Evolutionary conservation across 371 early-diverging fungal genomes (phyloP), one percentile per base, ranked within the genome.

Genomic region (Rhizopus stolonifer): DNA sequence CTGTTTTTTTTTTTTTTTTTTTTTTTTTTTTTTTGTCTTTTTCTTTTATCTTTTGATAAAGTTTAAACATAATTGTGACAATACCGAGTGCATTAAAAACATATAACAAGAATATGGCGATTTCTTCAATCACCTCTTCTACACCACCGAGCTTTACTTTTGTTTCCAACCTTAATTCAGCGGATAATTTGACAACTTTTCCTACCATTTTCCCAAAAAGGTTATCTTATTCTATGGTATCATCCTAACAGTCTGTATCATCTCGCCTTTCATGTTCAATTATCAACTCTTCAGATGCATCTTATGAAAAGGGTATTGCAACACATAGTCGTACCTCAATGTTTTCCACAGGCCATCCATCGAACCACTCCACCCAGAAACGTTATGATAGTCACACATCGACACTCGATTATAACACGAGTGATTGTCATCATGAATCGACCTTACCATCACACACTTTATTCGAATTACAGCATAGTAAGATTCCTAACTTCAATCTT

Each of bases 71-170:
- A 29, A 11, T 11, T 29, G 11, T 36, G 36, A n/a, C 36, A 36
- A n/a, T n/a, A n/a, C 15, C 36, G 6, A n/a, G 6, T 14, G 6
- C n/a, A 36, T 15, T 15, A n/a, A 36, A 15, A n/a, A 11, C 6
- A n/a, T 36, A 15, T 15, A 15, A 36, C 15, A 67, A 56, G 24
- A 70, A 67, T 31, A 73, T 73, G 73, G 67, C 70, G 13, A 73
- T 73, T 48, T 73, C 73, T 21, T 58, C 70, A 22, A 67, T 73
- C 34, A 73, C 67, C 19, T 69, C 66, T 8, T 54, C 71, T 15
- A 25, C 62, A 36, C 15, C 36, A 36, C 15, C 29, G 11, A 36
- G 6, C 15, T 6, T 9, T 11, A 36, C 5, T 40, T 38, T 9
- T 47, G 42, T 19, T 39, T 40, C 25, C 11, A 29, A 6, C 11